Conservation (phyloP, 2,329 filamentous ascomycete genomes). For the Fusarium sp. region DNA sequence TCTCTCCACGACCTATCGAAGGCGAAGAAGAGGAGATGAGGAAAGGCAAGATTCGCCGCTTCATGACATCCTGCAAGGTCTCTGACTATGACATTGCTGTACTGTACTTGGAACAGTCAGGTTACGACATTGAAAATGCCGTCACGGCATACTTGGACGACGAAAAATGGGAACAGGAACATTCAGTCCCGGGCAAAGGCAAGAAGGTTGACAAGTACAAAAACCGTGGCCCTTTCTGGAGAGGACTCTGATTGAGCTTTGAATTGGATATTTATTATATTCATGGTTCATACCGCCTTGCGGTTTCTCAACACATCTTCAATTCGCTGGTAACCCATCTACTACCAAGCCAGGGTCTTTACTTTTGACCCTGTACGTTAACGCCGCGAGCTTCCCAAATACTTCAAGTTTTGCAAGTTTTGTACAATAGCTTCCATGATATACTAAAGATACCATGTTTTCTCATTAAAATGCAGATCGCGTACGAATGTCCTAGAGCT, state of each 20-base stretch:
- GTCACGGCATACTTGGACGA: constrained; percentile 75
- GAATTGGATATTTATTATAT: constrained; percentile 47
- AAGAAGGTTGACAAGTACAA: constrained; percentile 48
- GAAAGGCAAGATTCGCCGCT: constrained; percentile 77
- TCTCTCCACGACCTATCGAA: constrained; percentile 78
- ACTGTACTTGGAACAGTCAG: constrained; percentile 77
- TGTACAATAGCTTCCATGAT: constrained; percentile 45
- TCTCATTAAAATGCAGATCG: constrained; percentile 66
- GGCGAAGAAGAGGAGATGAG: constrained; percentile 78
- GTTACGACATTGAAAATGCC: constrained; percentile 74
- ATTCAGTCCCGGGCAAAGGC: constrained; percentile 59
- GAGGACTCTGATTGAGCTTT: constrained; percentile 42
- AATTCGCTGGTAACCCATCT: constrained; percentile 43
- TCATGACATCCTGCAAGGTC: constrained; percentile 84
- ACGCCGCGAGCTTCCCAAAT: constrained; percentile 47
- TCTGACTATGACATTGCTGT: constrained; percentile 80
- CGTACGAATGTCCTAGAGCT: constrained; percentile 66
- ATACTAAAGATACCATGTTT: constrained; percentile 41
- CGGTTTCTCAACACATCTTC: constrained; percentile 39
- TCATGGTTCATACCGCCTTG: constrained; percentile 47
- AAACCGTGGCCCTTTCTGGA: constrained; percentile 50
- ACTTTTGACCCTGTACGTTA: constrained; percentile 45
- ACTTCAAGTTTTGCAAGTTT: constrained; percentile 43
- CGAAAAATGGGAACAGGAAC: constrained; percentile 78
- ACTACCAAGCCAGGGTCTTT: constrained; percentile 43